Conservation (phyloP, 305 asterid genomes). For the Solanum hybrid region DNA sequence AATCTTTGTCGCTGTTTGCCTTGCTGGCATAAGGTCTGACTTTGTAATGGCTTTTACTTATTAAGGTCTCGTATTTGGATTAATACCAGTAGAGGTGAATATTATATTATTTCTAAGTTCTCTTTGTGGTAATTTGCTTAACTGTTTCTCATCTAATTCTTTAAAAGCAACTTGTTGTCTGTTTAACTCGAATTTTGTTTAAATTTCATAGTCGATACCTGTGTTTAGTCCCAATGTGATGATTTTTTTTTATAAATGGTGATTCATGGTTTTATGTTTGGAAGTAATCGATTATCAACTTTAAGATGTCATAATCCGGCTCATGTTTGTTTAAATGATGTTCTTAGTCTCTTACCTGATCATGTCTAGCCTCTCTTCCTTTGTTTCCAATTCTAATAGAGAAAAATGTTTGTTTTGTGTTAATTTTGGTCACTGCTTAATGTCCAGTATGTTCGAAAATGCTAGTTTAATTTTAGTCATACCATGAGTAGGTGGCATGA, state of each 20-base stretch:
- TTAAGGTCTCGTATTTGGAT: background rate
- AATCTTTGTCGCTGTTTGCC: background rate
- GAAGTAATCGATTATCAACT: background rate
- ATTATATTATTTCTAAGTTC: background rate
- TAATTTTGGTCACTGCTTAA: background rate
- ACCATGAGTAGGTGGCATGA: background rate
- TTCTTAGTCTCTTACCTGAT: background rate
- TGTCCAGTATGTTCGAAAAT: background rate
- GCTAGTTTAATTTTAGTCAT: background rate
- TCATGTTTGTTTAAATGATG: background rate
- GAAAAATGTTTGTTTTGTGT: background rate
- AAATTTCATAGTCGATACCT: background rate
- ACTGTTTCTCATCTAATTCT: background rate
- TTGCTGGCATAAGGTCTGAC: background rate
- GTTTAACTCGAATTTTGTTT: too few species aligned
- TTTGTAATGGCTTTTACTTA: background rate
- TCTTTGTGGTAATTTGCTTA: background rate
- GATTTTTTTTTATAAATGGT: background rate
- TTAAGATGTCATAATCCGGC: background rate
- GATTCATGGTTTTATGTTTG: background rate
- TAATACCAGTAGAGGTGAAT: background rate
- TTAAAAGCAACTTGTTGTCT: background rate
- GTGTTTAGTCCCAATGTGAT: background rate
- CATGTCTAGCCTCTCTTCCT: background rate
- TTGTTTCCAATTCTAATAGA: background rate